Percentiles rank a stretch among this genome's conserved stretches.
Conservation (phyloP, 2,329 filamentous ascomycete genomes). For the Colletotrichum paranaense region DNA sequence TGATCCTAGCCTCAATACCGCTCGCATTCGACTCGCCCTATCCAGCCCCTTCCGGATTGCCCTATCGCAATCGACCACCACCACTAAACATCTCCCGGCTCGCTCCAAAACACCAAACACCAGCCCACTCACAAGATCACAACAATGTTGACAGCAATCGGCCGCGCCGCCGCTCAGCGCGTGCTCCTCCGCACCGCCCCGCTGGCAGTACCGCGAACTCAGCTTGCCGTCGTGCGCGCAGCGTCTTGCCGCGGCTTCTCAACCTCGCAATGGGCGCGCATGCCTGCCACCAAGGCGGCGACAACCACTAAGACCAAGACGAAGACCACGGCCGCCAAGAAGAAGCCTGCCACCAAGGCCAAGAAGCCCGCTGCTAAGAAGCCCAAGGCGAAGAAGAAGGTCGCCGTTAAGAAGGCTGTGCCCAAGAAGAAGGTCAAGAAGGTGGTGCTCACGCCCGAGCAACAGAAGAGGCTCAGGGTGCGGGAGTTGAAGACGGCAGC, state of each 20-base stretch:
- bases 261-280: constrained; percentile 42
- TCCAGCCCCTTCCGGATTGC: not conserved
- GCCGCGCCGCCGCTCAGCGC: constrained; percentile 52
- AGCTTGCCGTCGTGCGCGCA: constrained; percentile 30
- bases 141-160: constrained; percentile 58
- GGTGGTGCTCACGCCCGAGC: constrained; percentile 50
- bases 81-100: not conserved
- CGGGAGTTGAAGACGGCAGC: constrained; percentile 53
- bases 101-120: constrained; percentile 5
- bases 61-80: not conserved
- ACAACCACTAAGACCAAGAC: constrained; percentile 38
- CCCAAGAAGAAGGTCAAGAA: constrained; percentile 49
- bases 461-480: constrained; percentile 47
- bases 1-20: not conserved
- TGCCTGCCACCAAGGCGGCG: constrained; percentile 41
- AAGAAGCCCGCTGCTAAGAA: constrained; percentile 37
- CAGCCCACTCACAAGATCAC: constrained; percentile 18
- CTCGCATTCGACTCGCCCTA: constrained; percentile 5
- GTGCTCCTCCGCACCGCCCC: constrained; percentile 39
- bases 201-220: constrained; percentile 38
- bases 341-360: constrained; percentile 39
- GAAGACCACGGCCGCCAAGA: constrained; percentile 40
- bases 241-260: constrained; percentile 45
- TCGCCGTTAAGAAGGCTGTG: constrained; percentile 41
- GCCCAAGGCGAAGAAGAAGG: constrained; percentile 33